Conservation (phyloP, 1,284 basidiomycete species). For the Cryptococcus hybrid region DNA sequence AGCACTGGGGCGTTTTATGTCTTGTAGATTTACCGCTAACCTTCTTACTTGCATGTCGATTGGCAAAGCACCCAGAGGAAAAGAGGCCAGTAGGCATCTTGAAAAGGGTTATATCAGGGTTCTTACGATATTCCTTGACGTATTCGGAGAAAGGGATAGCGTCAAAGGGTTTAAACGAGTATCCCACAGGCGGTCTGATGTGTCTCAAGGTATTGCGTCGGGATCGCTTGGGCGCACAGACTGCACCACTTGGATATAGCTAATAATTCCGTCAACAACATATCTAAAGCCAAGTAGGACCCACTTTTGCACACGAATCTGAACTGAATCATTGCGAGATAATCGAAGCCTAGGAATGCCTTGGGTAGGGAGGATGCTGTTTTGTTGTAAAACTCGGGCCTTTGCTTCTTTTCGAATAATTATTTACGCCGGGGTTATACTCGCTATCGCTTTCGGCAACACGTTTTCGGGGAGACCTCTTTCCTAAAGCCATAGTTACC, state of each 20-base stretch:
- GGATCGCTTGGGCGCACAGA: background rate
- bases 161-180: slow-evolving; percentile 3
- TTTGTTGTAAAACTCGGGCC: background rate
- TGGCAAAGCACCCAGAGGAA: background rate
- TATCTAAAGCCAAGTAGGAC: background rate
- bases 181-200: background rate
- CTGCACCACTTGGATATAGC: background rate
- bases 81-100: background rate
- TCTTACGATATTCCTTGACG: background rate
- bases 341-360: background rate
- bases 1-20: background rate
- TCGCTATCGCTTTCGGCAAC: background rate
- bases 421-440: background rate
- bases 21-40: no score
- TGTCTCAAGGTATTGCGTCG: background rate
- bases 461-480: background rate
- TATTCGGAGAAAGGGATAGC: background rate
- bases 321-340: slow-evolving; percentile 1
- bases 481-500: background rate
- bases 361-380: background rate
- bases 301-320: slow-evolving; percentile 1
- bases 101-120: background rate
- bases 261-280: background rate
- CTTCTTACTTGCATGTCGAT: no score
- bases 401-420: background rate